Conservation (phyloP, 2,329 filamentous ascomycete genomes). For the Penicillium sp. region DNA sequence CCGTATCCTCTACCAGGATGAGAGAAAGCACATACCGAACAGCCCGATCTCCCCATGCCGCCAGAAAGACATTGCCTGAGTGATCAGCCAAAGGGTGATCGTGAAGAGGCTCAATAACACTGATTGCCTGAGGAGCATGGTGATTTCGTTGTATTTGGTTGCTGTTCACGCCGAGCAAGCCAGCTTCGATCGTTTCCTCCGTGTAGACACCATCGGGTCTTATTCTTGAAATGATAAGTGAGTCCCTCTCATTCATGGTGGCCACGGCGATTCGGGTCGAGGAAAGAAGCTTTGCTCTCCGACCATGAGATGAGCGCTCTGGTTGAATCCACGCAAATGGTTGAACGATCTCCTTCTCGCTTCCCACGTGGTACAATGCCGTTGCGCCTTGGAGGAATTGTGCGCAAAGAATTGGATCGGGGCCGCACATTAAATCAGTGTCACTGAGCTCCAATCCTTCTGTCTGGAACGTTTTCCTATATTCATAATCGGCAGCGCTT, state of each 20-base stretch:
- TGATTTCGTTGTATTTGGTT: slow-evolving; percentile 10
- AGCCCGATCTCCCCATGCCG: slow-evolving; percentile 55
- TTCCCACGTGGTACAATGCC: slow-evolving; percentile 42
- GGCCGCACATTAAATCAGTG: slow-evolving; percentile 41
- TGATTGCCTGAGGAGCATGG: slow-evolving; percentile 23
- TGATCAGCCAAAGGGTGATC: slow-evolving; percentile 17
- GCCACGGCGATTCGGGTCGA: slow-evolving; percentile 48
- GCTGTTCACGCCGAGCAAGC: slow-evolving; percentile 27
- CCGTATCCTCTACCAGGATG: neutral
- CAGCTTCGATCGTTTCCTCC: slow-evolving; percentile 35
- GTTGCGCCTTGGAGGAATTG: slow-evolving; percentile 46
- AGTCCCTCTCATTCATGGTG: slow-evolving; percentile 37
- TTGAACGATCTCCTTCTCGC: slow-evolving; percentile 27
- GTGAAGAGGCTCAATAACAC: slow-evolving; percentile 35
- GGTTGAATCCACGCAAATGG: slow-evolving; percentile 30
- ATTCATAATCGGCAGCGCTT: slow-evolving; percentile 23
- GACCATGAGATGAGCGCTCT: slow-evolving; percentile 31
- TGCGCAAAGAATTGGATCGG: slow-evolving; percentile 45
- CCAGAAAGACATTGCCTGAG: slow-evolving; percentile 50
- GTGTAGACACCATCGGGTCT: slow-evolving; percentile 39
- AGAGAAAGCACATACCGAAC: slow-evolving; percentile 30
- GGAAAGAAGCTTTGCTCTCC: slow-evolving; percentile 50
- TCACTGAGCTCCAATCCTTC: slow-evolving; percentile 42
- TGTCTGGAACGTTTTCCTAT: slow-evolving; percentile 41
- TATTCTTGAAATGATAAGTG: slow-evolving; percentile 48